Conservation (phyloP, 305 asterid species). For the Petunia hybrid region DNA sequence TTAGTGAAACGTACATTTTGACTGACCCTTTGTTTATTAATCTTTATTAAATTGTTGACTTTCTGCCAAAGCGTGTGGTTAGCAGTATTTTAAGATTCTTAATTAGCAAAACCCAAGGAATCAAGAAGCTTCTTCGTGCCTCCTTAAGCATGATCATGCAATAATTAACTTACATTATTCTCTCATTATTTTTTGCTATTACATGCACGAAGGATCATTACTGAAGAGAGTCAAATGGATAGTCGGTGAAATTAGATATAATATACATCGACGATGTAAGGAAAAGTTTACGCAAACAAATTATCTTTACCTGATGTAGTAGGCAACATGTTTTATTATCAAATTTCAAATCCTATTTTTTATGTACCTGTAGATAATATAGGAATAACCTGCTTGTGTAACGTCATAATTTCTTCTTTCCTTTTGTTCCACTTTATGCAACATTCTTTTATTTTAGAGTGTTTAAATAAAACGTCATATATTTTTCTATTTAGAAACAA, state of each 20-base stretch:
- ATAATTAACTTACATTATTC: background rate
- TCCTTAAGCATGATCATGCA: conserved; percentile 39
- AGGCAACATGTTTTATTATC: too few relatives aligned
- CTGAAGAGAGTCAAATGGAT: background rate
- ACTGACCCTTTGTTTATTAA: background rate
- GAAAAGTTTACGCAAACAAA: too few relatives aligned
- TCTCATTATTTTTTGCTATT: conserved; percentile 1
- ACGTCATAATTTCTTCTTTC: too few relatives aligned
- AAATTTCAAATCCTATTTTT: too few relatives aligned
- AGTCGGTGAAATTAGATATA: background rate
- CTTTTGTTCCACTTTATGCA: too few relatives aligned
- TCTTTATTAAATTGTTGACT: conserved; percentile 44
- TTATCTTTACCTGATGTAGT: too few relatives aligned
- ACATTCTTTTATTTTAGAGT: too few relatives aligned
- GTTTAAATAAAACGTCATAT: too few relatives aligned
- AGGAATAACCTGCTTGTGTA: background rate
- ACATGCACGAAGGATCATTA: conserved; percentile 16
- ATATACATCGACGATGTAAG: background rate
- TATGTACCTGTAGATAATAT: background rate
- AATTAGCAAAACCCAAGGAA: conserved; percentile 45
- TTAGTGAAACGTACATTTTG: conserved; percentile 9
- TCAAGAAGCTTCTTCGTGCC: conserved; percentile 39
- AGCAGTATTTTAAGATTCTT: conserved; percentile 27
- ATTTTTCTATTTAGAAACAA: too few relatives aligned
- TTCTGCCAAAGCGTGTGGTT: conserved; percentile 41